A percentile compares a stretch with the other conserved stretches of the same genome.
These are phyloP conservation scores for Lonicera japonica DNA, from an alignment of 129 eudicot species.

Conservation along the genomic window DNA sequence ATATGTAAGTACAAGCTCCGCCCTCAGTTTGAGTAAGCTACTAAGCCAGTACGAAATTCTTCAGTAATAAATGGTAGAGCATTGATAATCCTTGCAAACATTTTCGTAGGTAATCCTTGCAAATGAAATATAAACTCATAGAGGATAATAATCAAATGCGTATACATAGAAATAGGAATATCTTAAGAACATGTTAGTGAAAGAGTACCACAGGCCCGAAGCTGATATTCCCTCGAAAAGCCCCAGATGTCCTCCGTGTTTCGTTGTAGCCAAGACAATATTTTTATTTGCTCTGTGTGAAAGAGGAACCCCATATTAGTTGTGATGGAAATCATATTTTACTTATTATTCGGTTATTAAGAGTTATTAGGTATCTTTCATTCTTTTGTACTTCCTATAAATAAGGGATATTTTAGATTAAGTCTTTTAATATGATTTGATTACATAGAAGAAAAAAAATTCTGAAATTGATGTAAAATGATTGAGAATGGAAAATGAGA, in stretches of 20 bases:
- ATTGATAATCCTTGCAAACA: not conserved
- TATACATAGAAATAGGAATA: not conserved
- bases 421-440: too few species aligned
- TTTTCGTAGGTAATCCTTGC: not conserved
- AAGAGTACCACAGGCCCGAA: conserved; percentile 63
- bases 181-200: not conserved
- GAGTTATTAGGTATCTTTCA: too few species aligned
- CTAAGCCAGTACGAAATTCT: too few species aligned
- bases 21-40: too few species aligned
- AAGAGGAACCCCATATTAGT: not conserved
- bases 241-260: conserved; percentile 93
- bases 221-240: conserved; percentile 84
- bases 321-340: too few species aligned
- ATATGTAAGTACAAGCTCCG: too few species aligned
- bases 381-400: too few species aligned
- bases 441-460: too few species aligned
- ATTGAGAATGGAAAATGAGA: not conserved
- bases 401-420: too few species aligned
- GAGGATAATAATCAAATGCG: not conserved
- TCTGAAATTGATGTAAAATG: not conserved
- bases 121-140: not conserved
- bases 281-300: conserved; percentile 68
- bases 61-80: not conserved
- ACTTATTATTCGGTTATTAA: too few species aligned
- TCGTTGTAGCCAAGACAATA: conserved; percentile 71